Conservation (phyloP, 257 asterid genomes). For the Solanum medicagineum region DNA sequence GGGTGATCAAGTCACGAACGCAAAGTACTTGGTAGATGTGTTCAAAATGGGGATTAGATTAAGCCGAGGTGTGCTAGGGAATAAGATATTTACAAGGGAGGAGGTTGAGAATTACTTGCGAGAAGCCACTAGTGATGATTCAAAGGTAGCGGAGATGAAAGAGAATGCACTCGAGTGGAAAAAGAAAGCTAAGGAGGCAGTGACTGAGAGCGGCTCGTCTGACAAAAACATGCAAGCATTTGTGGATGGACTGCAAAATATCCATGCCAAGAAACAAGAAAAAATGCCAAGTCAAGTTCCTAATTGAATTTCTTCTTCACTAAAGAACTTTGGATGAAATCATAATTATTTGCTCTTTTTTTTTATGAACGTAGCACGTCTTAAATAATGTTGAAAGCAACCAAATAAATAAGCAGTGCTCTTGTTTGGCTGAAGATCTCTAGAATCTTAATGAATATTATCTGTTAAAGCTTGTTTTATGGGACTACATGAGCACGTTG, state of each 20-base stretch:
- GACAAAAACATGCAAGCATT: background rate
- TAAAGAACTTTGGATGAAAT: too few relatives aligned
- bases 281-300: background rate
- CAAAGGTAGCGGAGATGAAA: background rate
- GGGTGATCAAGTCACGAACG: constrained; percentile 9
- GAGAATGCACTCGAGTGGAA: background rate
- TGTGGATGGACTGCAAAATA: background rate
- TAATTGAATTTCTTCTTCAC: too few relatives aligned
- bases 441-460: too few relatives aligned
- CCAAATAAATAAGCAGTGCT: too few relatives aligned
- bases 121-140: background rate
- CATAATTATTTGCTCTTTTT: too few relatives aligned
- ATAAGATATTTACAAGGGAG: background rate
- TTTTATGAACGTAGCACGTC: too few relatives aligned
- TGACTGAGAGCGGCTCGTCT: background rate
- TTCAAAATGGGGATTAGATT: constrained; percentile 4
- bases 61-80: background rate
- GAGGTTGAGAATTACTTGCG: background rate
- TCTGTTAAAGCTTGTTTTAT: too few relatives aligned
- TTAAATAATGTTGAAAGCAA: too few relatives aligned
- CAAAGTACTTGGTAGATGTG: constrained; percentile 6
- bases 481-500: too few relatives aligned
- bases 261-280: background rate
- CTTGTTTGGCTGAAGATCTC: too few relatives aligned
- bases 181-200: background rate